Evolutionary conservation across 2,329 filamentous ascomycete species (phyloP), one percentile per base, ranked within the genome.

Genomic region (Ophidiomyces ophidiicola): DNA sequence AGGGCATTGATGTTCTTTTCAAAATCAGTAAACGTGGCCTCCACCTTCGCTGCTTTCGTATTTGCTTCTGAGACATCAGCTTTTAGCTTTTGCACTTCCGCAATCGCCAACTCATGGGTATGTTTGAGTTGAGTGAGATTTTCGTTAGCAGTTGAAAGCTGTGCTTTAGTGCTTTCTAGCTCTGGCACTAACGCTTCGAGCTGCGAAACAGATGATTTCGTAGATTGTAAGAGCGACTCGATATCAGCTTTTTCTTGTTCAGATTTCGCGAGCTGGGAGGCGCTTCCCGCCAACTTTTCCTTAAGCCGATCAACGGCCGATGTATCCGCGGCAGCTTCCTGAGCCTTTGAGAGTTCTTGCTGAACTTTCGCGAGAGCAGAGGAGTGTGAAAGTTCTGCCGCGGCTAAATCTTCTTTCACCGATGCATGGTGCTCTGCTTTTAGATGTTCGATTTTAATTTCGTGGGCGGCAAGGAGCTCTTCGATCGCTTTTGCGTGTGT

Each of bases 151-250:
- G 52, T 48, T 17, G 53, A 47, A 6, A 61, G 52, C 36, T 63
- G 53, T 56, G 76, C 76, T 63, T 75, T 74, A 26, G 79, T 69
- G 10, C 67, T 67, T 62, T 79, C 80, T 38, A 80, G 63, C 34
- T 83, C 72, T 56, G 76, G 76, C 63, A 77, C 76, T 44, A 71
- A 64, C 44, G 66, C 72, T 71, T 92, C 90, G 57, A 94, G 90
- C 20, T 86, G 82, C 40, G 92, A 83, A 33, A 92, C 68, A 43
- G 79, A 76, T 51, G 59, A 43, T 53, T 50, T 41, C 45, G 60
- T 38, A n/a, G 51, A 48, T 39, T 56, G 46, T 40, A 53, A 51
- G 23, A 58, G 56, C 44, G 54, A 39, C 32, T 70, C 68, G 39
- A 71, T 63, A 28, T 68, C 58, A 36, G 57, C 58, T 32, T 64